Conservation (phyloP, 257 asterid genomes). For the Cynanchum wilfordii region DNA sequence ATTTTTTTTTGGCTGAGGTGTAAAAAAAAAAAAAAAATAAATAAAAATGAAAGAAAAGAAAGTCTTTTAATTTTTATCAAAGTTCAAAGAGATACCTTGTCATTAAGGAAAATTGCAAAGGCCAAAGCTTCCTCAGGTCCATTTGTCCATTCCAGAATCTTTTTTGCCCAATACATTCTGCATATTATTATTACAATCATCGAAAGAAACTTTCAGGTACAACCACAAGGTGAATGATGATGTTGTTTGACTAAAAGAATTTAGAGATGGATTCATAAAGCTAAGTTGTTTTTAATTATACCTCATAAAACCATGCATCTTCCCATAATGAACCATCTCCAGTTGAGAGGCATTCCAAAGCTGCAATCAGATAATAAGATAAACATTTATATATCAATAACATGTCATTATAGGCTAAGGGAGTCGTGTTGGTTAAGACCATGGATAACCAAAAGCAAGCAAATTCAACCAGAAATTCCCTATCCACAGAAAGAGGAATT, state of each 20-base stretch:
- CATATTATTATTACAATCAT: slow-evolving; percentile 3
- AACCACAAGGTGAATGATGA: neutral
- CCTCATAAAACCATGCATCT: slow-evolving; percentile 99
- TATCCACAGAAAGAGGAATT: neutral
- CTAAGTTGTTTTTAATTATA: slow-evolving; percentile 18
- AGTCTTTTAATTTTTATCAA: neutral
- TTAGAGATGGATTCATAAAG: neutral
- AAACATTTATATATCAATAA: neutral
- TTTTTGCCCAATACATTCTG: slow-evolving; percentile 99
- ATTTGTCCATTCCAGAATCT: slow-evolving; percentile 93
- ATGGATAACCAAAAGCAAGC: neutral
- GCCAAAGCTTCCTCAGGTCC: slow-evolving; percentile 97
- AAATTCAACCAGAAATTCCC: neutral
- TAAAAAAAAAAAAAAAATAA: neutral
- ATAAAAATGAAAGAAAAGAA: neutral
- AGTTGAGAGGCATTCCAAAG: slow-evolving; percentile 97
- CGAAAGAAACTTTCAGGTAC: neutral
- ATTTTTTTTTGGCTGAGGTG: neutral
- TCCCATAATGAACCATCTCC: slow-evolving; percentile 89
- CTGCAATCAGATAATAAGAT: slow-evolving; percentile 35
- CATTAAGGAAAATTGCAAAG: slow-evolving; percentile 64
- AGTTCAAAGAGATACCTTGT: slow-evolving; percentile 45
- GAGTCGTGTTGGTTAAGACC: neutral
- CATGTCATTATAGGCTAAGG: neutral
- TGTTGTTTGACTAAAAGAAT: neutral